A percentile compares a stretch with the other conserved stretches of the same genome.
Evolutionary conservation across 1,284 basidiomycete genomes (phyloP).

Genomic region (Ganoderma multipileum): DNA sequence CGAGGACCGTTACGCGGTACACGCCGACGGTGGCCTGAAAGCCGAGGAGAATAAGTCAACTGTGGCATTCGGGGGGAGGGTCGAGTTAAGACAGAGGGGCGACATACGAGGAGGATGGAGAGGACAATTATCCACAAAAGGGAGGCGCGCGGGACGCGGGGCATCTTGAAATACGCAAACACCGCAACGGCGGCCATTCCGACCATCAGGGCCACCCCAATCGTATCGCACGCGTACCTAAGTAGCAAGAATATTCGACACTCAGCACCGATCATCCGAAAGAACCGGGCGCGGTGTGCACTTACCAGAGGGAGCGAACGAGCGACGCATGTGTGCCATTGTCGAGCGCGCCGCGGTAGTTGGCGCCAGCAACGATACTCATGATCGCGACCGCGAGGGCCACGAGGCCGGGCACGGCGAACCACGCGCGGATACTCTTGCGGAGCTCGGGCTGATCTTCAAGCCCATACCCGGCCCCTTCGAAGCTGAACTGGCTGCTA

Average conservation of each 20-base stretch:
- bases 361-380: slow-evolving; percentile 38
- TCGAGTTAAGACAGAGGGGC: neutral
- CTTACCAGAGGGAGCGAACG: slow-evolving; percentile 27
- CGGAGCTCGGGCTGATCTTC: slow-evolving; percentile 38
- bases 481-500: too few relatives aligned
- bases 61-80: too few relatives aligned
- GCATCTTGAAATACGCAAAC: slow-evolving; percentile 18
- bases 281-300: too few relatives aligned
- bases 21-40: slow-evolving; percentile 6
- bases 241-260: neutral
- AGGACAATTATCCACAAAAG: slow-evolving; percentile 13
- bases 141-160: slow-evolving; percentile 17
- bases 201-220: slow-evolving; percentile 17
- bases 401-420: slow-evolving; percentile 29
- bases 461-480: neutral
- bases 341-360: slow-evolving; percentile 34
- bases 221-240: slow-evolving; percentile 25
- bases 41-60: neutral
- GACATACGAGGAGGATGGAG: slow-evolving; percentile 19
- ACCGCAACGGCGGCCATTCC: neutral
- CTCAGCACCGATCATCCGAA: neutral
- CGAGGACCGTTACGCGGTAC: slow-evolving; percentile 12
- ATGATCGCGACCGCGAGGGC: slow-evolving; percentile 36
- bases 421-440: slow-evolving; percentile 39
- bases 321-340: slow-evolving; percentile 25